These are phyloP conservation scores for Lactifluus rugatus DNA, from an alignment of 768 basidiomycete genomes.

Conservation along the genomic window DNA sequence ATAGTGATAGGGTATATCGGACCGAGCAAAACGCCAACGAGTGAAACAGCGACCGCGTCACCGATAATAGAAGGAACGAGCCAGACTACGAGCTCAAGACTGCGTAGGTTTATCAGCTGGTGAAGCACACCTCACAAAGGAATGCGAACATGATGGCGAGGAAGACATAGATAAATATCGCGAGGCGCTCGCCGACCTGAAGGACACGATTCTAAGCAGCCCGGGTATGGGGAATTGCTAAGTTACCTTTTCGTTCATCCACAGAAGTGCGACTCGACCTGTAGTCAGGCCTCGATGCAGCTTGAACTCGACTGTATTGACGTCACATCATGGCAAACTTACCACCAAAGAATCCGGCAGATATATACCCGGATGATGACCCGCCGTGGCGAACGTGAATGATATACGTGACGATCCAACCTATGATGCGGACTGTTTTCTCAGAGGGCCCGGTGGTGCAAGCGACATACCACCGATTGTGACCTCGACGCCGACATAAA, in stretches of 20 bases:
- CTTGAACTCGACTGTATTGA: neutral
- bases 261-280: conserved; percentile 43
- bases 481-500: conserved; percentile 35
- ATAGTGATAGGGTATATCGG: conserved; percentile 39
- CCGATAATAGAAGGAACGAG: conserved; percentile 43
- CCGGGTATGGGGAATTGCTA: neutral
- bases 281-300: conserved; percentile 34
- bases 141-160: conserved; percentile 30
- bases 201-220: neutral
- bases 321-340: neutral
- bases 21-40: conserved; percentile 45
- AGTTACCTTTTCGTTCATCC: conserved; percentile 37
- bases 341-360: conserved; percentile 41
- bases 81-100: conserved; percentile 51
- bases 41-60: conserved; percentile 42
- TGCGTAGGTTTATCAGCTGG: conserved; percentile 16
- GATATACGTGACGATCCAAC: conserved; percentile 49
- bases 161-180: conserved; percentile 29
- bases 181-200: conserved; percentile 31
- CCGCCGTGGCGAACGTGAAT: conserved; percentile 38
- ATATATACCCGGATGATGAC: conserved; percentile 39
- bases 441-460: neutral
- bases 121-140: neutral
- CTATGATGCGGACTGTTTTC: conserved; percentile 22
- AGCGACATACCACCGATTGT: conserved; percentile 29